Evolutionary conservation across 176 grass and related monocot genomes (phyloP).

Genomic region (Eremochloa ophiuroides): DNA sequence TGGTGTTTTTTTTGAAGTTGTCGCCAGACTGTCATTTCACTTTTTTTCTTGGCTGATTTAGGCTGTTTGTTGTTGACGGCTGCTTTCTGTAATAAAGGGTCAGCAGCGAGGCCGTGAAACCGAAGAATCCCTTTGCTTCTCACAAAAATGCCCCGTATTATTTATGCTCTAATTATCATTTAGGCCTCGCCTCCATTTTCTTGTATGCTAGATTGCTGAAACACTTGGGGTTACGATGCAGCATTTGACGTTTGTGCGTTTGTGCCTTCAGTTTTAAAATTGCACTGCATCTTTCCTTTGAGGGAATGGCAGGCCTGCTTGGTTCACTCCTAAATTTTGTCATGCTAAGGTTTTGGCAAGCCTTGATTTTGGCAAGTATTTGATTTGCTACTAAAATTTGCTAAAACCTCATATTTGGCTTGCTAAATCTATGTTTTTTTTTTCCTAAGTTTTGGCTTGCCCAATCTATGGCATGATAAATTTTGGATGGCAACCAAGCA

Average conservation of each 20-base stretch:
- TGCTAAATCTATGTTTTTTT: no score
- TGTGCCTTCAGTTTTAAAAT: background rate
- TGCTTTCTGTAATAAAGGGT: background rate
- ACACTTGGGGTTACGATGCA: background rate
- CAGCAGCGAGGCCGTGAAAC: background rate
- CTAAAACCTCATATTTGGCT: no score
- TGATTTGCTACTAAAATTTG: no score
- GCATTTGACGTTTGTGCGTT: background rate
- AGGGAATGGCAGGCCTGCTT: no score
- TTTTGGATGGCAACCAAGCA: no score
- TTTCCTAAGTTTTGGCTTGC: no score
- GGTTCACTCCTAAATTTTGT: no score
- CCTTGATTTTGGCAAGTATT: no score
- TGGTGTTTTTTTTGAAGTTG: background rate
- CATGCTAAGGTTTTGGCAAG: no score
- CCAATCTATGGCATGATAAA: no score
- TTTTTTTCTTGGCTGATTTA: background rate
- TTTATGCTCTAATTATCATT: background rate
- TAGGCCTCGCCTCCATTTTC: background rate
- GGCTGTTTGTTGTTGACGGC: background rate
- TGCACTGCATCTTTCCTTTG: background rate
- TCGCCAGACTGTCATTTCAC: background rate
- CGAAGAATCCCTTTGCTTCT: background rate
- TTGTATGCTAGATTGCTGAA: background rate
- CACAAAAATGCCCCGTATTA: background rate